Base-by-base conservation (phyloP, 1,284 basidiomycete species). In the Ceratorhiza oryzae-sativae region DNA sequence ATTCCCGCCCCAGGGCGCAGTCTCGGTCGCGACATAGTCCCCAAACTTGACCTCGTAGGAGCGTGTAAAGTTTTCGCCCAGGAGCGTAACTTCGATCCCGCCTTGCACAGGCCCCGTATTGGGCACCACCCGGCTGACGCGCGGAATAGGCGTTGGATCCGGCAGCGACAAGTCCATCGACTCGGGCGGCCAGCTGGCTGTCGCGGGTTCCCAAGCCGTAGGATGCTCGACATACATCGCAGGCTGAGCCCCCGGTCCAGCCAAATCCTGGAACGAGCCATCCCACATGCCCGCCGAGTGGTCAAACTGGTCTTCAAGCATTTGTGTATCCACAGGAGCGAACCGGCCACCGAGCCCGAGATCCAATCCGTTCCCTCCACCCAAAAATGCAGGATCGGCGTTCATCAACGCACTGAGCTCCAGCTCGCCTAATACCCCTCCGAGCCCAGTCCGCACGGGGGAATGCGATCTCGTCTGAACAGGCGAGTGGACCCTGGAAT, bases 31-130 rank as follows among this genome's bases (percentile, higher is more conserved):
- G 1, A 88, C 81, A 4, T 89, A 85, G 75, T 93, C 93, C 34
- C 97, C 97, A 80, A 99, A 99, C 5, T 95, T 83, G 77, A 94
- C 94, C 67, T 90, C 87, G 42, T 0, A 88, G 83, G 77, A 91
- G 86, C 67, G 70, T 41, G 70, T 34, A 82, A 99, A 98, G 79
- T 94, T 92, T 53, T 91, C 87, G 6, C 97, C 97, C 1, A 98
- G 87, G 4, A 99, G 85, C 0, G 97, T 99, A 25, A 99, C 92
- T 79, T 97, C 95, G 75, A 94, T 94, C 0, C 97, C 97, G 36
- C 97, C 97, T 65, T 90, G 88, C 18, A 92, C 94, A 6, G 97
- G 96, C 6, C 97, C 97, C 76, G 91, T 89, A 63, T 90, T 90
- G 0, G 97, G 97, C 72, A 99, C 95, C 58, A 97, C 86, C 20